Evolutionary conservation across 768 basidiomycete genomes (phyloP).

Genomic region (Leccinellum albellum): DNA sequence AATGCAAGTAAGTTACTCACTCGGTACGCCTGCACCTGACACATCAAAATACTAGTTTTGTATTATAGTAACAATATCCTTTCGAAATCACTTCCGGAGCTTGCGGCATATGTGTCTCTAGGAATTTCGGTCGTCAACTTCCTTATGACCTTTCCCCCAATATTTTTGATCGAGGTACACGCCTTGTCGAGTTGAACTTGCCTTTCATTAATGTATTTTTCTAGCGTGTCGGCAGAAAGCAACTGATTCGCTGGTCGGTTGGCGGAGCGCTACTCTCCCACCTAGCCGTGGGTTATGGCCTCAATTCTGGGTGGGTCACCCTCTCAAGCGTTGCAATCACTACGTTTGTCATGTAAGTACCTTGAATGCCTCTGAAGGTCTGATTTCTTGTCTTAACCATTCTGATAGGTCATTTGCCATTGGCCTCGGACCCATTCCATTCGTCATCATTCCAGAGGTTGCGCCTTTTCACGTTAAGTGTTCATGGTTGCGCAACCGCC

Average conservation of each 20-base stretch:
- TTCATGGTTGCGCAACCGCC: not conserved
- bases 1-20: conserved; percentile 55
- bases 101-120: conserved; percentile 79
- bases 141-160: conserved; percentile 70
- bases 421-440: conserved; percentile 90
- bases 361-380: conserved; percentile 23
- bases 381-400: not conserved
- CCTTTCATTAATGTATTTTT: conserved; percentile 1
- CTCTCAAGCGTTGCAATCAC: conserved; percentile 73
- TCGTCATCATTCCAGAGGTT: conserved; percentile 88
- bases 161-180: conserved; percentile 77
- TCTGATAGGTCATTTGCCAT: conserved; percentile 72
- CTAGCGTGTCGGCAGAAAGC: conserved; percentile 71
- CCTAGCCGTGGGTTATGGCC: conserved; percentile 61
- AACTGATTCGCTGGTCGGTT: conserved; percentile 64
- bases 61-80: conserved; percentile 92
- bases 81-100: conserved; percentile 69
- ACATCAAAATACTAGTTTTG: conserved; percentile 50
- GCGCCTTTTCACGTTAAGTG: conserved; percentile 72
- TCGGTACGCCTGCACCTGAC: not conserved
- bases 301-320: conserved; percentile 56
- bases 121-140: conserved; percentile 84
- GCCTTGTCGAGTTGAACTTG: conserved; percentile 2
- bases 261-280: conserved; percentile 64
- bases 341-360: conserved; percentile 67